Percentiles rank a stretch among this genome's conserved stretches.
Evolutionary conservation across 176 grass and related monocot genomes (phyloP).

Genomic region (Melocanna baccifera): DNA sequence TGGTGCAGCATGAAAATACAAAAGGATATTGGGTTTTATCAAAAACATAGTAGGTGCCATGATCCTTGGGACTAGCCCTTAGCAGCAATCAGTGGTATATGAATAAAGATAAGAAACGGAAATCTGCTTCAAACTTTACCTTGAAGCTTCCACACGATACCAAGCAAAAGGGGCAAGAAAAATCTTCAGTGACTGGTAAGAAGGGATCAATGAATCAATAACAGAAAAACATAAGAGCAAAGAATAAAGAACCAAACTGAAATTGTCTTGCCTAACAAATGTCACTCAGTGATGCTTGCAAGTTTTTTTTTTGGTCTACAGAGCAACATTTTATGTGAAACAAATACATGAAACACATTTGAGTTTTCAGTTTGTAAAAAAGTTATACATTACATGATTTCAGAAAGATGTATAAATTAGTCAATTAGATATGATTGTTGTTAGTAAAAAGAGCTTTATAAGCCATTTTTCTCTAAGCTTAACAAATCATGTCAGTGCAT

Average conservation of each 20-base stretch:
- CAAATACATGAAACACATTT: background rate
- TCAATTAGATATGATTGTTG: background rate
- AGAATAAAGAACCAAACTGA: no score
- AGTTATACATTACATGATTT: slow-evolving; percentile 13
- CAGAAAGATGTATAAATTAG: background rate
- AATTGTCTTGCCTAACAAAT: no score
- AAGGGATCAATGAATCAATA: slow-evolving; percentile 31
- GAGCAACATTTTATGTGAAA: background rate
- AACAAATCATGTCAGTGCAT: background rate
- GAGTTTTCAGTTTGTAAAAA: background rate
- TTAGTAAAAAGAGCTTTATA: background rate
- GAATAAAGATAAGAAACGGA: slow-evolving; percentile 16
- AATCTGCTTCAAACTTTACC: slow-evolving; percentile 47
- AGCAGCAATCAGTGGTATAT: background rate
- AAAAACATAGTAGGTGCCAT: slow-evolving; percentile 14
- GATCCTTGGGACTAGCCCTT: background rate
- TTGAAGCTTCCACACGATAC: slow-evolving; percentile 88
- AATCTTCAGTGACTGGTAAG: slow-evolving; percentile 95
- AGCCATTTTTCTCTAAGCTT: background rate
- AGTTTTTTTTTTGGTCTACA: background rate
- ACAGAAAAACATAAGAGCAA: slow-evolving; percentile 4
- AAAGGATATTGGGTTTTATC: background rate
- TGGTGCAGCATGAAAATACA: background rate
- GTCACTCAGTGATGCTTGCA: no score
- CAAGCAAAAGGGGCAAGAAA: slow-evolving; percentile 93